Base-by-base conservation (phyloP, 2,329 filamentous ascomycete genomes). In the Rutstroemia sp. region DNA sequence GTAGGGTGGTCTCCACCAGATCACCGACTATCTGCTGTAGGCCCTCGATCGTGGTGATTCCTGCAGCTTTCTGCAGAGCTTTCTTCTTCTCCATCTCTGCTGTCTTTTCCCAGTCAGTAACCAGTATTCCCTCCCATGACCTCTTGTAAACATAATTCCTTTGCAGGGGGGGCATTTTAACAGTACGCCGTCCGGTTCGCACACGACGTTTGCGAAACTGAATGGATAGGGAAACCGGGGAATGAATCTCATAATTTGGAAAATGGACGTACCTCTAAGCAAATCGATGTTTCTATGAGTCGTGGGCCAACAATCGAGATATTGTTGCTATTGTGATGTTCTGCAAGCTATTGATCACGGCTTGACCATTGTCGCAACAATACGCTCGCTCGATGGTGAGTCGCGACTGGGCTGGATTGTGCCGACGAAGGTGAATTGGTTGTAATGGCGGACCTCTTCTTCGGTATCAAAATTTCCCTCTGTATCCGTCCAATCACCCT, bases 281-380 rank as follows among this genome's bases (percentile, higher is more conserved):
- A 48, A 39, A 51, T 27, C 44, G 53, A 51, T 42, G 53, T 6
- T 25, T 25, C 37, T 25, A 25, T 9, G 37, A 14, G 34, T 5
- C 10, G 38, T 23, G 16, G n/a, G 19, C 34, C 39, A 25, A 48
- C 25, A 49, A 56, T 49, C 41, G 46, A 55, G 21, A 34, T 50
- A 42, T 30, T 30, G 37, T 25, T 19, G 46, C 21, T 57, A 51
- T 34, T 56, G 51, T 52, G 45, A 48, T 53, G 27, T 37, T 54
- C 21, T 48, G 4, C 44, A 44, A 54, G 56, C 55, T 60, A 54
- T 61, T 50, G 58, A 53, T 65, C 61, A 66, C 58, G 61, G 61
- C 56, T 57, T 57, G 51, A 48, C 57, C 64, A 65, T 67, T 58
- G 64, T 65, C 63, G 63, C 63, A 62, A 60, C 53, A 42, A 59